phyloP scores from a whole-genome alignment of 495 filamentous ascomycete genomes.

The Penicillium cosmopolitanum region DNA sequence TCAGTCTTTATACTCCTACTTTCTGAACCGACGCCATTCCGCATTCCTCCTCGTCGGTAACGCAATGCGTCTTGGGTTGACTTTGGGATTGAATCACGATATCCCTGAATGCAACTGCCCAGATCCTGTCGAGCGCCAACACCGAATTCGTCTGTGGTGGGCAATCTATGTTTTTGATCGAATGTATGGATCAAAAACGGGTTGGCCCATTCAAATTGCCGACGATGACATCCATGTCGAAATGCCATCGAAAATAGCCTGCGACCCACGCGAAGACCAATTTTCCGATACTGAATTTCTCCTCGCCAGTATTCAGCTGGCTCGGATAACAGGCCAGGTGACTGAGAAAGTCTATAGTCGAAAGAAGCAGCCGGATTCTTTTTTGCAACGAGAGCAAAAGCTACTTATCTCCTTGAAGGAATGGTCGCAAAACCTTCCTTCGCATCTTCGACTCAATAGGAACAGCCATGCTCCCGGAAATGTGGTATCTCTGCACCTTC shows the following conservation, averaged over 20 bases:
- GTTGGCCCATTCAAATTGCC: slow-evolving; percentile 32
- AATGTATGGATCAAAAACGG: slow-evolving; percentile 37
- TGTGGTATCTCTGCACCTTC: slow-evolving; percentile 35
- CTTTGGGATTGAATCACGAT: slow-evolving; percentile 38
- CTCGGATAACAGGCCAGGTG: slow-evolving; percentile 27
- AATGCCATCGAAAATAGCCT: slow-evolving; percentile 28
- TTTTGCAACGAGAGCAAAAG: slow-evolving; percentile 35
- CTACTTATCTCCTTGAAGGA: slow-evolving; percentile 32
- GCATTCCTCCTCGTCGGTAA: slow-evolving; percentile 34
- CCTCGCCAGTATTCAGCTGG: slow-evolving; percentile 27
- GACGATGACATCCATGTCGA: slow-evolving; percentile 40
- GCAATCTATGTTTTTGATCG: slow-evolving; percentile 40
- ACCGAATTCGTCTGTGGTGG: slow-evolving; percentile 39
- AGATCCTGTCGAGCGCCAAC: slow-evolving; percentile 30
- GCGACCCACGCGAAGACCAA: slow-evolving; percentile 22
- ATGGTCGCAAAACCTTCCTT: slow-evolving; percentile 34
- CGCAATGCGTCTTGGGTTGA: slow-evolving; percentile 33
- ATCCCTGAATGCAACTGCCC: slow-evolving; percentile 34
- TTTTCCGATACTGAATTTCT: slow-evolving; percentile 31
- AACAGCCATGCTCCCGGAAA: slow-evolving; percentile 26
- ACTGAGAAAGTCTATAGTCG: slow-evolving; percentile 34
- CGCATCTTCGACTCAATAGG: slow-evolving; percentile 25
- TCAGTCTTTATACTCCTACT: slow-evolving; percentile 37
- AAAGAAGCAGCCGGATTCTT: slow-evolving; percentile 28
- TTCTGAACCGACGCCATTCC: slow-evolving; percentile 37